These are phyloP conservation scores for Punica granatum DNA, from an alignment of 345 rosid genomes.

Conservation along the genomic window DNA sequence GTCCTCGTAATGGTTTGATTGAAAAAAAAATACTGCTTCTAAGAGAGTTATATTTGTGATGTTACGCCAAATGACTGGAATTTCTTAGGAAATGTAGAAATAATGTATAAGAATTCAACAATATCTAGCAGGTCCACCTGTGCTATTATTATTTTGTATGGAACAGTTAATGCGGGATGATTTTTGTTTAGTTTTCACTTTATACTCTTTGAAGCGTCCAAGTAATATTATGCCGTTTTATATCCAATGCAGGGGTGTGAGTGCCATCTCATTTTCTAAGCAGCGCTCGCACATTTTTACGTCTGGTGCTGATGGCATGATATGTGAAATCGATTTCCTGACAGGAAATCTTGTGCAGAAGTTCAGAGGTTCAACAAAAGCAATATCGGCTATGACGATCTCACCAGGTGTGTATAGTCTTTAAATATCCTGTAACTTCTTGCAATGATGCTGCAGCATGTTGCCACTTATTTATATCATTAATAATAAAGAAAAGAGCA, in stretches of 20 bases:
- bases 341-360: constrained; percentile 60
- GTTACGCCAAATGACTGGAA: neutral
- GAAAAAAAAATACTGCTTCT: neutral
- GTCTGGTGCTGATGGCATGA: constrained; percentile 90
- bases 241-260: constrained; percentile 65
- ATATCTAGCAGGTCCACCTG: neutral
- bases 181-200: neutral
- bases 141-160: neutral
- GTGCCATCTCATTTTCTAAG: constrained; percentile 63
- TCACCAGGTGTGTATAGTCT: constrained; percentile 53
- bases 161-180: neutral
- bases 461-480: neutral
- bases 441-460: neutral
- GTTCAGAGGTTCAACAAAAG: constrained; percentile 70
- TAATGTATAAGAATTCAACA: too few species aligned
- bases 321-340: constrained; percentile 71
- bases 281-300: constrained; percentile 53
- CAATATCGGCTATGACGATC: constrained; percentile 65
- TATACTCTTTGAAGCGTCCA: neutral
- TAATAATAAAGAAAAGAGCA: too few species aligned
- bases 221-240: neutral
- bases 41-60: neutral
- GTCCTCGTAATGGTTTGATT: neutral
- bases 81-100: neutral
- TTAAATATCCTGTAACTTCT: constrained; percentile 1